phyloP scores from a whole-genome alignment of 2,329 filamentous ascomycete species.

The Cytospora leucostoma region DNA sequence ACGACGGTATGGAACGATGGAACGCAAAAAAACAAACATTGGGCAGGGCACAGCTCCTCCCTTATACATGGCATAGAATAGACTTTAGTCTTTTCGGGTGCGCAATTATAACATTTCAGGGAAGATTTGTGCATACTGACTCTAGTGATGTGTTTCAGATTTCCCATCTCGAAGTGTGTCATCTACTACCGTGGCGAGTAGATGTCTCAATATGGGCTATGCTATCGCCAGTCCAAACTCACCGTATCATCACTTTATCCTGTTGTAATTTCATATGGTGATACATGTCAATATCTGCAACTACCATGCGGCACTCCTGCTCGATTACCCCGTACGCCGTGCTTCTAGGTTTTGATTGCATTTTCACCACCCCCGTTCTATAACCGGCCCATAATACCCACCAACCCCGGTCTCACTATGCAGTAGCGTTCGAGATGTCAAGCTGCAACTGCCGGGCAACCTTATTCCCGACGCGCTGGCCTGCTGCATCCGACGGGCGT shows the following conservation, averaged over 20 bases:
- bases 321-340: background rate
- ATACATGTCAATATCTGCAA: background rate
- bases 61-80: background rate
- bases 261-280: background rate
- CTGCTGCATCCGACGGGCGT: background rate
- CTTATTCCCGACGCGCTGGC: background rate
- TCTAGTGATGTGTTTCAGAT: background rate
- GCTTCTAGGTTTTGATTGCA: background rate
- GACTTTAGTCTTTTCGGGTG: background rate
- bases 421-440: background rate
- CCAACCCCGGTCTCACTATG: background rate
- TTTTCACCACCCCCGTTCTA: background rate
- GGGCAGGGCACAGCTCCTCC: background rate
- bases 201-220: background rate
- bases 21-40: background rate
- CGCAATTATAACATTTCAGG: background rate
- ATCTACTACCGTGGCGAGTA: background rate
- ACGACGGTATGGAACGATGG: background rate
- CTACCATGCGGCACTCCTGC: background rate
- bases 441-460: background rate
- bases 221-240: background rate
- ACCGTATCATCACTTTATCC: background rate
- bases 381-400: background rate
- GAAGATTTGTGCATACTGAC: background rate
- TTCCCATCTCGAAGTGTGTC: background rate